phyloP scores from a whole-genome alignment of 306 rosid genomes.

The Erythrophleum fordii region DNA sequence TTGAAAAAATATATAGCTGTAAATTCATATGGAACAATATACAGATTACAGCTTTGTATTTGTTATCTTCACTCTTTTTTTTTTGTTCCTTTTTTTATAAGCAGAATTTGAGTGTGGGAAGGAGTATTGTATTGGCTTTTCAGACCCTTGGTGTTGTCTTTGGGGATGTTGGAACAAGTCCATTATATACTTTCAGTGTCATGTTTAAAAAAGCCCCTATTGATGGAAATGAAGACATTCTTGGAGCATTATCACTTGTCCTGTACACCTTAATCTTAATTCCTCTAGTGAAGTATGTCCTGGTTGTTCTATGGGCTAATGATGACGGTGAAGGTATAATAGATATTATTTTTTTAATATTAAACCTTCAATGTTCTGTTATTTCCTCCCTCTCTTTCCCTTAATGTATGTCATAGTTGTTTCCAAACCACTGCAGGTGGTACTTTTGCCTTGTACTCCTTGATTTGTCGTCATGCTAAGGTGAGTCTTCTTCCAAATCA shows the following conservation, averaged over 20 bases:
- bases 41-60: not conserved
- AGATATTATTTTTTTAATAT: slow-evolving; percentile 15
- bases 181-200: slow-evolving; percentile 88
- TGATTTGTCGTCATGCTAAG: slow-evolving; percentile 98
- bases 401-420: slow-evolving; percentile 25
- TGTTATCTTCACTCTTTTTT: slow-evolving; percentile 30
- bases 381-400: not conserved
- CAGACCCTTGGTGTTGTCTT: slow-evolving; percentile 96
- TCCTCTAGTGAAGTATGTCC: slow-evolving; percentile 86
- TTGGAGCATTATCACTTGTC: slow-evolving; percentile 90
- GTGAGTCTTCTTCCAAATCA: slow-evolving; percentile 98
- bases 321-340: slow-evolving; percentile 92
- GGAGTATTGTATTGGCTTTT: slow-evolving; percentile 66
- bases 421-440: slow-evolving; percentile 72
- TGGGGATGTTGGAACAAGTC: slow-evolving; percentile 99
- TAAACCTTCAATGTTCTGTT: not conserved
- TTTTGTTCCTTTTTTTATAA: slow-evolving; percentile 33
- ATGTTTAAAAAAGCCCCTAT: slow-evolving; percentile 94
- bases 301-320: slow-evolving; percentile 92
- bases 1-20: slow-evolving; percentile 6
- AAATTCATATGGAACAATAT: slow-evolving; percentile 18
- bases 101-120: slow-evolving; percentile 78
- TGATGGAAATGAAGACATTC: slow-evolving; percentile 75
- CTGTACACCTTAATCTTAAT: slow-evolving; percentile 88
- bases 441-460: slow-evolving; percentile 93